These are phyloP conservation scores for Teratosphaeria zuluensis DNA, from an alignment of 2,329 filamentous ascomycete genomes.

Conservation along the genomic window DNA sequence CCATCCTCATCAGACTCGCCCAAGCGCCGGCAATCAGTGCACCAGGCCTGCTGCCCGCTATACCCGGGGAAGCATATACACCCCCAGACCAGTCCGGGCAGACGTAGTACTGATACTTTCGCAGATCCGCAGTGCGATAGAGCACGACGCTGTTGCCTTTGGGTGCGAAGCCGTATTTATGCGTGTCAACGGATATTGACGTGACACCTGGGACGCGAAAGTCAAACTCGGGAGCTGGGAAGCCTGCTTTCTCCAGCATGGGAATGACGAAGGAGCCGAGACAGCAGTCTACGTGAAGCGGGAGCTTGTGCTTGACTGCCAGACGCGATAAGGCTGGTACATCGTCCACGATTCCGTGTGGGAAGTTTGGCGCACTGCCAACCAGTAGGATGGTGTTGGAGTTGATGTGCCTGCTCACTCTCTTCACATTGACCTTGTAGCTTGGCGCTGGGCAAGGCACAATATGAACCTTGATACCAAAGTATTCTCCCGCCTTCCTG, in stretches of 20 bases:
- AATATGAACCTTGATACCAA: slow-evolving; percentile 88
- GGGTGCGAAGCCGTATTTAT: slow-evolving; percentile 97
- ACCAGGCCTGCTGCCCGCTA: slow-evolving; percentile 84
- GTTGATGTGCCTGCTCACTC: slow-evolving; percentile 79
- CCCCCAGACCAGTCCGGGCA: slow-evolving; percentile 90
- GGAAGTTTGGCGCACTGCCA: slow-evolving; percentile 93
- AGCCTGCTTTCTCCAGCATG: slow-evolving; percentile 86
- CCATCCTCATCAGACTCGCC: slow-evolving; percentile 81
- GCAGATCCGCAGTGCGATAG: slow-evolving; percentile 70
- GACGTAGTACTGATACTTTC: slow-evolving; percentile 93
- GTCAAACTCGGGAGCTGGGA: slow-evolving; percentile 73
- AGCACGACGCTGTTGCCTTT: slow-evolving; percentile 93
- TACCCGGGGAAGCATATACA: slow-evolving; percentile 86
- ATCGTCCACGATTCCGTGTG: slow-evolving; percentile 95
- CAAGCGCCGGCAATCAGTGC: slow-evolving; percentile 94
- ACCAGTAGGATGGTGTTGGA: slow-evolving; percentile 89
- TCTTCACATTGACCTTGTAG: slow-evolving; percentile 73
- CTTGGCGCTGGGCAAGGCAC: slow-evolving; percentile 76
- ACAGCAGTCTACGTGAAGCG: slow-evolving; percentile 95
- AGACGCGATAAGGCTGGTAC: slow-evolving; percentile 77
- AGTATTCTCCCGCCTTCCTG: slow-evolving; percentile 89
- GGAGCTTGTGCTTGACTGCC: slow-evolving; percentile 67
- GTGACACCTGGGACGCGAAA: slow-evolving; percentile 92
- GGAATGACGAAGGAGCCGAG: slow-evolving; percentile 91
- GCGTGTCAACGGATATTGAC: slow-evolving; percentile 90